A percentile compares a stretch with the other conserved stretches of the same genome.
These are phyloP conservation scores for Ascochyta lentis DNA, from an alignment of 2,329 filamentous ascomycete genomes.

Conservation along the genomic window DNA sequence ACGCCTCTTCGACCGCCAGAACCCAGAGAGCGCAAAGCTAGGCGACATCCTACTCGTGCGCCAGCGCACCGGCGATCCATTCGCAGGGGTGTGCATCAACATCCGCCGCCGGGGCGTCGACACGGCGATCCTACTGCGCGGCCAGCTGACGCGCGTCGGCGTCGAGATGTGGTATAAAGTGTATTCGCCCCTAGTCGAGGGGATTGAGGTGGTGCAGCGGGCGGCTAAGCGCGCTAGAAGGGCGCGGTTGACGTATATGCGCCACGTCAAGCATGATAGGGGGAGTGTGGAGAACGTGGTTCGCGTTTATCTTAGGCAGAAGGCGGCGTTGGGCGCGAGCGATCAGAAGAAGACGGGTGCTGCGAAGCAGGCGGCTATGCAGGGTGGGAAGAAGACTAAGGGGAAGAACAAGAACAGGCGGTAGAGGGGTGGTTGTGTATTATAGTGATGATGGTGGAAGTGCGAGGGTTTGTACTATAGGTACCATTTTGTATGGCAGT, in stretches of 20 bases:
- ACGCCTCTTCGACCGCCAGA: conserved; percentile 78
- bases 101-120: conserved; percentile 87
- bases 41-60: conserved; percentile 94
- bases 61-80: conserved; percentile 83
- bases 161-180: conserved; percentile 99
- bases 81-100: conserved; percentile 85
- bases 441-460: not conserved
- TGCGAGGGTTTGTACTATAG: not conserved
- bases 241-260: conserved; percentile 89
- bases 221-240: conserved; percentile 83
- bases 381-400: conserved; percentile 37
- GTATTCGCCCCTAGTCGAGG: conserved; percentile 86
- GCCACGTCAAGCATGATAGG: conserved; percentile 53
- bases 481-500: not conserved
- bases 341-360: conserved; percentile 40
- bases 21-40: conserved; percentile 78
- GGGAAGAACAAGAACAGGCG: conserved; percentile 42
- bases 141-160: conserved; percentile 82
- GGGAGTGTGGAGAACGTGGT: conserved; percentile 50
- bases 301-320: conserved; percentile 45
- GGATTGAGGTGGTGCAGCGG: conserved; percentile 92
- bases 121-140: conserved; percentile 84
- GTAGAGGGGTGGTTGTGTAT: conserved; percentile 8
- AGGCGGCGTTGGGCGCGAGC: conserved; percentile 44
- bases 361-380: conserved; percentile 29